These are phyloP conservation scores for Penicillium sp. DNA, from an alignment of 2,329 filamentous ascomycete species.

Conservation along the genomic window DNA sequence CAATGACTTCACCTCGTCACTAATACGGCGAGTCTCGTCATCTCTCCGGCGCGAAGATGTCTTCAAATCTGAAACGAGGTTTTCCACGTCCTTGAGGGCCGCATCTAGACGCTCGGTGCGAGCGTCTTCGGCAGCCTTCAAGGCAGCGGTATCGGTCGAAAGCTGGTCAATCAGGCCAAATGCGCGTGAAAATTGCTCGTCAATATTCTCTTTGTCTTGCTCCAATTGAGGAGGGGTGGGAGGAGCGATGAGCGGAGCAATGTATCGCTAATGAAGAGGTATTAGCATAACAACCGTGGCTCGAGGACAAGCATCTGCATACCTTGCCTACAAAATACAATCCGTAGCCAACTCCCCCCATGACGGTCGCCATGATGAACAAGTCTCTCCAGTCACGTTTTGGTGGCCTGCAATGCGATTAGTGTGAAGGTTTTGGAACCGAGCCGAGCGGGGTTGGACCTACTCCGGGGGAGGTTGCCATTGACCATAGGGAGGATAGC, in stretches of 20 bases:
- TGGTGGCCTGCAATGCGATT: slow-evolving; percentile 55
- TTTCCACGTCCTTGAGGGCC: slow-evolving; percentile 82
- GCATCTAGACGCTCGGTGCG: slow-evolving; percentile 82
- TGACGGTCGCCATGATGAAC: slow-evolving; percentile 99
- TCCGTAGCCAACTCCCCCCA: slow-evolving; percentile 86
- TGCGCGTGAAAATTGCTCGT: slow-evolving; percentile 90
- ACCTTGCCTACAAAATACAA: slow-evolving; percentile 87
- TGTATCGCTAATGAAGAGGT: slow-evolving; percentile 70
- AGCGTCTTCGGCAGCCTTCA: slow-evolving; percentile 85
- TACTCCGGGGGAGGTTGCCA: slow-evolving; percentile 61
- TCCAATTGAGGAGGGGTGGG: slow-evolving; percentile 93
- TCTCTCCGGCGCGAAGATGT: slow-evolving; percentile 79
- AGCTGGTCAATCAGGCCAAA: slow-evolving; percentile 92
- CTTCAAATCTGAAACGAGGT: slow-evolving; percentile 80
- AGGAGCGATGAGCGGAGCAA: slow-evolving; percentile 86
- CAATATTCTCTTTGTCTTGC: slow-evolving; percentile 89
- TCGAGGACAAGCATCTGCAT: not conserved
- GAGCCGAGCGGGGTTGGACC: slow-evolving; percentile 24
- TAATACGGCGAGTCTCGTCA: slow-evolving; percentile 82
- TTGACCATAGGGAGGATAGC: slow-evolving; percentile 57
- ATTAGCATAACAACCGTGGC: slow-evolving; percentile 15
- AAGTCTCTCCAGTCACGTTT: slow-evolving; percentile 95
- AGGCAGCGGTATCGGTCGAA: slow-evolving; percentile 81
- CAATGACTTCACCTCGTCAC: slow-evolving; percentile 81
- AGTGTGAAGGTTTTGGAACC: slow-evolving; percentile 6